Percentiles rank a stretch among this genome's conserved stretches.
phyloP scores from a whole-genome alignment of 352 stramenopile genomes.

The Phytopythium sindhum region DNA sequence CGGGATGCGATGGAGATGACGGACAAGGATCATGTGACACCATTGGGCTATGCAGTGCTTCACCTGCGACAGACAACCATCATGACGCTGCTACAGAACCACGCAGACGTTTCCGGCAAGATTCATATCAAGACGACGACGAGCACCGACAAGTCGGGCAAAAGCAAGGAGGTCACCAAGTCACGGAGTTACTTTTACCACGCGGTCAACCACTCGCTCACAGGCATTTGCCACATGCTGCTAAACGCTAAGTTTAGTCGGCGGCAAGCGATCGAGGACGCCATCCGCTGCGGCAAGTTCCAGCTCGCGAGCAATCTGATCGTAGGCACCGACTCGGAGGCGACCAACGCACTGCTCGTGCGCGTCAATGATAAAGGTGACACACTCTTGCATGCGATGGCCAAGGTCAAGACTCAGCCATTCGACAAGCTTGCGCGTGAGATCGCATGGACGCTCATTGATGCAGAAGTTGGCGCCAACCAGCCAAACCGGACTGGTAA shows the following conservation, averaged over 20 bases:
- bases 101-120: slow-evolving; percentile 46
- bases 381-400: slow-evolving; percentile 60
- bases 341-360: slow-evolving; percentile 31
- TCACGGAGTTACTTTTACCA: slow-evolving; percentile 72
- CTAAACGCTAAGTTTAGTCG: slow-evolving; percentile 68
- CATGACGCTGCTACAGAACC: slow-evolving; percentile 69
- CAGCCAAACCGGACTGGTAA: slow-evolving; percentile 34
- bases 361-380: slow-evolving; percentile 42
- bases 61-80: slow-evolving; percentile 69
- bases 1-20: slow-evolving; percentile 26
- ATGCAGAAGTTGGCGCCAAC: slow-evolving; percentile 35
- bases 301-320: slow-evolving; percentile 71
- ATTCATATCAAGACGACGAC: slow-evolving; percentile 28
- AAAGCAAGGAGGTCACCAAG: slow-evolving; percentile 20
- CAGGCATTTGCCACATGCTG: slow-evolving; percentile 77
- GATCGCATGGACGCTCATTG: slow-evolving; percentile 69
- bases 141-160: not conserved
- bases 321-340: slow-evolving; percentile 40
- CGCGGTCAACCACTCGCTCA: slow-evolving; percentile 62
- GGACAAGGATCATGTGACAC: slow-evolving; percentile 49
- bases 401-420: slow-evolving; percentile 37
- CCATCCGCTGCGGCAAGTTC: slow-evolving; percentile 63
- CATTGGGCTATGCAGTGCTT: slow-evolving; percentile 50
- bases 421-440: slow-evolving; percentile 53
- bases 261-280: slow-evolving; percentile 73